Evolutionary conservation across 768 basidiomycete genomes (phyloP).

Genomic region (Lactarius sanguifluus): DNA sequence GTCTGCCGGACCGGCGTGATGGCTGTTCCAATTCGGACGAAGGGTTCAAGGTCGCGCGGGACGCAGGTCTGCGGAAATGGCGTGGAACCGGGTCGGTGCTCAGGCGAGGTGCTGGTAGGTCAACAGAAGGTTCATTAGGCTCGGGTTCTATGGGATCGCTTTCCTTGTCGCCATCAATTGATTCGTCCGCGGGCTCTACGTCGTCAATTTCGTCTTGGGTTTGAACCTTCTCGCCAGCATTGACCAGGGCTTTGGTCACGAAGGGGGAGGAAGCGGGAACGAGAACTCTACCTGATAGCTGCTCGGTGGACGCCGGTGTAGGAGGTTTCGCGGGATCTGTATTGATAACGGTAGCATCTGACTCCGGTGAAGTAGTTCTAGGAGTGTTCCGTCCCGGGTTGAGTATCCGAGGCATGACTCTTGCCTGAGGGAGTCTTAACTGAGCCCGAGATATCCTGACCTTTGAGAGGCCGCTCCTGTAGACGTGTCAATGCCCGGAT

Average conservation of each 20-base stretch:
- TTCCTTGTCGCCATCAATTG: conserved; percentile 3
- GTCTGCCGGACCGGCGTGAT: conserved; percentile 22
- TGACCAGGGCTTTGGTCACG: background rate
- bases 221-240: background rate
- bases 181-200: conserved; percentile 21
- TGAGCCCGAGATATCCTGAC: background rate
- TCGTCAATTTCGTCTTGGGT: conserved; percentile 22
- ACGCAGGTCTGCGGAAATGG: background rate
- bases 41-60: background rate
- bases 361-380: conserved; percentile 11
- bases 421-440: background rate
- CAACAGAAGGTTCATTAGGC: conserved; percentile 6
- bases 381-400: background rate
- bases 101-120: conserved; percentile 2
- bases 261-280: conserved; percentile 25
- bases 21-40: conserved; percentile 3
- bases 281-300: conserved; percentile 10
- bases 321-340: conserved; percentile 10
- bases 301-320: background rate
- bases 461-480: background rate
- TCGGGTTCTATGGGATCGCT: conserved; percentile 28
- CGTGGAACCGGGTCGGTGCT: background rate
- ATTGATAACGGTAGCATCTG: conserved; percentile 18
- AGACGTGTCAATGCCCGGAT: background rate
- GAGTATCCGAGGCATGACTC: background rate